Conservation (phyloP, 352 stramenopile species). For the Pythium apleroticum region DNA sequence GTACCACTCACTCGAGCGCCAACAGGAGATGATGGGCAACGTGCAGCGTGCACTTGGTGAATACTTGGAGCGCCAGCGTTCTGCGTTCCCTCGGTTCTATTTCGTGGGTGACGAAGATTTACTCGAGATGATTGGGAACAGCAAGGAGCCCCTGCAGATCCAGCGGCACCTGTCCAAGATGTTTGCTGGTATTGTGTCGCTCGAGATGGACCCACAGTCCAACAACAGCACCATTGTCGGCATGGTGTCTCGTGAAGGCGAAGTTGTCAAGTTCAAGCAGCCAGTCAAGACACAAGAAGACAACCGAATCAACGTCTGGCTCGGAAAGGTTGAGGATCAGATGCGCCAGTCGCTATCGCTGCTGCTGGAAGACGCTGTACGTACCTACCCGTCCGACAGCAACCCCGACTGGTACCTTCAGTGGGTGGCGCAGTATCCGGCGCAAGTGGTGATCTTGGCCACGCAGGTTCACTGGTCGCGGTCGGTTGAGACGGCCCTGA, state of each 20-base stretch:
- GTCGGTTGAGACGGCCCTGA: slow-evolving; percentile 91
- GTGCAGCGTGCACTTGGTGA: slow-evolving; percentile 99
- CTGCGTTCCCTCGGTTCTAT: slow-evolving; percentile 98
- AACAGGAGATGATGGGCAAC: slow-evolving; percentile 98
- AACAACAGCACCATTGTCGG: slow-evolving; percentile 73
- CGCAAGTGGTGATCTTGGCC: slow-evolving; percentile 98
- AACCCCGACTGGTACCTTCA: slow-evolving; percentile 90
- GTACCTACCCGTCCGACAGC: slow-evolving; percentile 69
- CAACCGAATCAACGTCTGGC: slow-evolving; percentile 94
- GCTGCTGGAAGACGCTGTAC: slow-evolving; percentile 93
- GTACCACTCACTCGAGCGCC: slow-evolving; percentile 91
- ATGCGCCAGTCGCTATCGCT: slow-evolving; percentile 97
- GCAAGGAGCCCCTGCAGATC: slow-evolving; percentile 97
- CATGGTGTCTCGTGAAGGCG: slow-evolving; percentile 99
- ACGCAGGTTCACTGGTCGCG: slow-evolving; percentile 98
- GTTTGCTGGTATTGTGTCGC: slow-evolving; percentile 97
- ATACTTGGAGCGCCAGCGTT: slow-evolving; percentile 98
- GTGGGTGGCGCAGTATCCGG: slow-evolving; percentile 97
- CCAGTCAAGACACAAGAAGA: slow-evolving; percentile 91
- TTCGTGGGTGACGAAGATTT: slow-evolving; percentile 99
- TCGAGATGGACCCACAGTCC: slow-evolving; percentile 73
- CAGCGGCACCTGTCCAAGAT: slow-evolving; percentile 98
- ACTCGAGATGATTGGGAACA: slow-evolving; percentile 99
- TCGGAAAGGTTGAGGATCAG: slow-evolving; percentile 95
- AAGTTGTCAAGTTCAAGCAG: slow-evolving; percentile 94